Conservation (phyloP, 305 asterid genomes). For the Fraxinus xanthoxyloides region DNA sequence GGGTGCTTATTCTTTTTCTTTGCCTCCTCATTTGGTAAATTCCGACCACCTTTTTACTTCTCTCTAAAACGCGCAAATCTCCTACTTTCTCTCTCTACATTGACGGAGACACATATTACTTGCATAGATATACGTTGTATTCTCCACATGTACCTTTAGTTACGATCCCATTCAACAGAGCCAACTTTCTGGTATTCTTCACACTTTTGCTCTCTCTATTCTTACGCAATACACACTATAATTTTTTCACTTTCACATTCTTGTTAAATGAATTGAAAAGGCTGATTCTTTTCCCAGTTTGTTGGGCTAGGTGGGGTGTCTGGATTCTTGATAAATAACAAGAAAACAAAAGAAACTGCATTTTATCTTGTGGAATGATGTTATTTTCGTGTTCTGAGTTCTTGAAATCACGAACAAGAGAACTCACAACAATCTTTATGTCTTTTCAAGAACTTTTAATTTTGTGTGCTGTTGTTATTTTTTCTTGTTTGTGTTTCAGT, state of each 20-base stretch:
- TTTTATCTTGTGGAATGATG: slow-evolving; percentile 5
- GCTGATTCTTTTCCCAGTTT: slow-evolving; percentile 25
- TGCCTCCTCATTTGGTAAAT: slow-evolving; percentile 21
- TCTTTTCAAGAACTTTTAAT: not conserved
- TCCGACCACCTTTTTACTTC: slow-evolving; percentile 28
- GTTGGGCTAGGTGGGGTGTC: slow-evolving; percentile 27
- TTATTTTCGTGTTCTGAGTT: not conserved
- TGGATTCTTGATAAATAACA: slow-evolving; percentile 14
- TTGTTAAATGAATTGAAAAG: slow-evolving; percentile 9
- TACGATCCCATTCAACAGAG: slow-evolving; percentile 36
- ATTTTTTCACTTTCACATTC: slow-evolving; percentile 9
- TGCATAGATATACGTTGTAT: slow-evolving; percentile 11
- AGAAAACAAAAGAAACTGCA: not conserved
- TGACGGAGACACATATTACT: slow-evolving; percentile 25
- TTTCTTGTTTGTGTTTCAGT: slow-evolving; percentile 22
- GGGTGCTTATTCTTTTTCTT: not conserved
- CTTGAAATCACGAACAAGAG: not conserved
- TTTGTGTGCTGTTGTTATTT: slow-evolving; percentile 25
- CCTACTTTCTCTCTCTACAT: slow-evolving; percentile 39
- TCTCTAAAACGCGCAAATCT: slow-evolving; percentile 34
- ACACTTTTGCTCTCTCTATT: not conserved
- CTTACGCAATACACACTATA: not conserved
- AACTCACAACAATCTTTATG: not conserved
- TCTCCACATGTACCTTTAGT: slow-evolving; percentile 29
- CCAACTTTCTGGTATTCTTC: slow-evolving; percentile 36